Base-by-base conservation (phyloP, 768 basidiomycete genomes). In the Tricholoma bakamatsutake region DNA sequence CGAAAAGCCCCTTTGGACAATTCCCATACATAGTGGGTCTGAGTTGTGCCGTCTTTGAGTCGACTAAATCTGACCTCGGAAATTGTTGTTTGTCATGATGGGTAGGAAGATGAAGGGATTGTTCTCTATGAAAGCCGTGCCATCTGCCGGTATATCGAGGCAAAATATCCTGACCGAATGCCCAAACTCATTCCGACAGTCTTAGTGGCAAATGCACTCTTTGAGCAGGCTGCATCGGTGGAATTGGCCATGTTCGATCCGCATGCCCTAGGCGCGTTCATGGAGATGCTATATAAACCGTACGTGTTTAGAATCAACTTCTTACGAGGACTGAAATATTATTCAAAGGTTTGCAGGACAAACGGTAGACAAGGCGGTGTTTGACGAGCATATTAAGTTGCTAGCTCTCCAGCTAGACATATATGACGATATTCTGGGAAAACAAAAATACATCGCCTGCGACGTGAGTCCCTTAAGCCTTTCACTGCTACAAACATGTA, bases 81-180 rank as follows among this genome's bases (percentile, higher is more conserved):
- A n/a, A n/a, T n/a, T n/a, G n/a, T n/a, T n/a, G 9, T 40, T 11
- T 13, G 3, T 5, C 34, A 13, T 40, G 5, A 40, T 40, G n/a
- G 30, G 3, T 57, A 76, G 77, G 67, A 78, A 50, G 80, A 82
- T 21, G 79, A 80, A 40, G 82, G 83, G 4, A 80, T 85, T 67
- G 71, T 78, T 54, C 60, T 90, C 28, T 87, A 76, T 65, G 84
- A 86, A 62, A 78, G 77, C 40, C 80, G 84, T 13, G 84, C 84
- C 0, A 85, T 88, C 57, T 66, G 63, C 37, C 77, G 81, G 12
- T 89, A 88, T 64, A 62, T 87, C 61, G 78, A 73, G 34, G 65
- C 67, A 35, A 86, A 85, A 66, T 81, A 45, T 13, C n/a, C 15
- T 40, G n/a, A 10, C 39, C n/a, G n/a, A 17, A 10, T 5, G 5